These are phyloP conservation scores for Ophiocordyceps camponoti-saundersi DNA, from an alignment of 2,329 filamentous ascomycete species.

Conservation along the genomic window DNA sequence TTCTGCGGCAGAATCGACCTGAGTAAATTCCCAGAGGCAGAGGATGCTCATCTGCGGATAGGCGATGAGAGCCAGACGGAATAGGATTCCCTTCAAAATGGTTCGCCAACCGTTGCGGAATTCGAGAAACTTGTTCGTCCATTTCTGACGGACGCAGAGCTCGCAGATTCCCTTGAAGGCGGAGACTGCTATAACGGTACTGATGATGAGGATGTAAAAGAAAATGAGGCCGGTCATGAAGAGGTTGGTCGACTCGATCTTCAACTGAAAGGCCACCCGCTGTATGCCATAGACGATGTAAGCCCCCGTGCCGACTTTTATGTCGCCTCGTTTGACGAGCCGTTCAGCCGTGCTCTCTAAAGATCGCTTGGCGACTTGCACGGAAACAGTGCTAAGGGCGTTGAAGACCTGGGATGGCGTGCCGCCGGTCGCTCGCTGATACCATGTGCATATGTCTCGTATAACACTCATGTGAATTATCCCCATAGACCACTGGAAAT, in stretches of 20 bases:
- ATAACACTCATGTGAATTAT: conserved; percentile 75
- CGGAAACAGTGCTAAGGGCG: conserved; percentile 55
- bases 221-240: conserved; percentile 85
- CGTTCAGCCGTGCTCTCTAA: conserved; percentile 16
- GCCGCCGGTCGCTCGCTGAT: conserved; percentile 82
- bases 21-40: conserved; percentile 85
- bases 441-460: conserved; percentile 84
- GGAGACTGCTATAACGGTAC: conserved; percentile 56
- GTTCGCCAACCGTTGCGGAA: conserved; percentile 92
- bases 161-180: conserved; percentile 73
- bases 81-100: conserved; percentile 83
- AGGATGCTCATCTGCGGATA: conserved; percentile 84
- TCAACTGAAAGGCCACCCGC: conserved; percentile 58
- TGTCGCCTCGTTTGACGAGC: conserved; percentile 35
- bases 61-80: conserved; percentile 76
- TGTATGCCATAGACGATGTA: conserved; percentile 66
- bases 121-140: conserved; percentile 76
- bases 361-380: conserved; percentile 59
- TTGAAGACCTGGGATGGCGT: conserved; percentile 65
- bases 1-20: conserved; percentile 68
- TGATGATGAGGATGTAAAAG: conserved; percentile 67
- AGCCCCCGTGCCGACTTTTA: conserved; percentile 34
- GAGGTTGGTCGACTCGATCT: conserved; percentile 80
- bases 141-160: conserved; percentile 52
- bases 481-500: conserved; percentile 97